Conservation (phyloP, 768 basidiomycete genomes). For the Macrolepiota dolichaula region DNA sequence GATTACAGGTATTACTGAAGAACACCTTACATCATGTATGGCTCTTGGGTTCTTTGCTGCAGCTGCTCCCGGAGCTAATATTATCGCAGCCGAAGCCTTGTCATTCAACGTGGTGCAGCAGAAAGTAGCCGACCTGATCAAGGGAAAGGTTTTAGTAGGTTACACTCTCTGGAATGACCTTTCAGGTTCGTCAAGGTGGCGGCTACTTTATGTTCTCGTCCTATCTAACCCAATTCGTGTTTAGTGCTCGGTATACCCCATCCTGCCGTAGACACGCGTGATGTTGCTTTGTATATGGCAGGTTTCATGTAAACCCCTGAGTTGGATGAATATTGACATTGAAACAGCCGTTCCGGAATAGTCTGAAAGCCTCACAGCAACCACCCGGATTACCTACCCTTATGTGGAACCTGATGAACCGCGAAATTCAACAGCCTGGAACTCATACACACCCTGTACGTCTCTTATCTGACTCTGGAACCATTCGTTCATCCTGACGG, state of each 20-base stretch:
- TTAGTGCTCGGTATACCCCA: constrained; percentile 80
- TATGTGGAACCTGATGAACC: constrained; percentile 78
- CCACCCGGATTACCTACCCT: constrained; percentile 74
- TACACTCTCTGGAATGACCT: constrained; percentile 81
- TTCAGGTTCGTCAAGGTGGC: constrained; percentile 48
- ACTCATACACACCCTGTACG: constrained; percentile 64
- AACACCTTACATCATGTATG: constrained; percentile 38
- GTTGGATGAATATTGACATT: constrained; percentile 8
- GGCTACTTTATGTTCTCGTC: neutral
- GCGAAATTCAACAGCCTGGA: constrained; percentile 65
- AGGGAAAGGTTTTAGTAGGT: constrained; percentile 71
- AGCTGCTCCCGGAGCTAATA: neutral
- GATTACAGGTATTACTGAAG: constrained; percentile 51
- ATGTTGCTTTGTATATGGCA: constrained; percentile 73
- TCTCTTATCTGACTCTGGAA: constrained; percentile 15
- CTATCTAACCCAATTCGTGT: constrained; percentile 5
- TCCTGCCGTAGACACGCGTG: constrained; percentile 72
- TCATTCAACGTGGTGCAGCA: constrained; percentile 65
- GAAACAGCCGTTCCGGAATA: constrained; percentile 65
- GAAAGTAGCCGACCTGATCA: constrained; percentile 59
- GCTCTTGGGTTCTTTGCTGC: constrained; percentile 7
- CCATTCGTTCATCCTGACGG: neutral
- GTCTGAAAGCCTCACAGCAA: constrained; percentile 65
- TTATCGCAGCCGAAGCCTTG: constrained; percentile 42
- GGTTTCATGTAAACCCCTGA: constrained; percentile 10